Conservation (phyloP, 805 yeast genomes). For the Saccharomycopsis synnaedendra region DNA sequence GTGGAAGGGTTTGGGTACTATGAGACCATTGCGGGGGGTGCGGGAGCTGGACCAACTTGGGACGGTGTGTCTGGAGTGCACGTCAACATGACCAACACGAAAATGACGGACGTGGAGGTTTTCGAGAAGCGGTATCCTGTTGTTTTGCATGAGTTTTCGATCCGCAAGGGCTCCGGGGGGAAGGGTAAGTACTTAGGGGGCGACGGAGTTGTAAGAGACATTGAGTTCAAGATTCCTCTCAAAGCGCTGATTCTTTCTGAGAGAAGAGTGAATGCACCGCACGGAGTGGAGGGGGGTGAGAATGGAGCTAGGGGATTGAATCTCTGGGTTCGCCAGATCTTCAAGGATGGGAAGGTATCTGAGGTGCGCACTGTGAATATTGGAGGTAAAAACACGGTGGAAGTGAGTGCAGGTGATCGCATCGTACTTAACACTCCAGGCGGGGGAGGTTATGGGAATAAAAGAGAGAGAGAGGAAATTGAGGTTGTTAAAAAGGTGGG, state of each 20-base stretch:
- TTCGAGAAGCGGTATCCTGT: constrained; percentile 86
- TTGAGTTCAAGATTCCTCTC: constrained; percentile 64
- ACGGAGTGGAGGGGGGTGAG: constrained; percentile 76
- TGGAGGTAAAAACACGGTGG: constrained; percentile 64
- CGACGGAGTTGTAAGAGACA: constrained; percentile 75
- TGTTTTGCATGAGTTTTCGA: constrained; percentile 55
- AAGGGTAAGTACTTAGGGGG: constrained; percentile 66
- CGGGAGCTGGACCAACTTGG: constrained; percentile 86
- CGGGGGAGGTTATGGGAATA: constrained; percentile 68
- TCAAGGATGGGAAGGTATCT: constrained; percentile 19
- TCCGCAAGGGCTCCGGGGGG: constrained; percentile 75
- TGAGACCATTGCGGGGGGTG: constrained; percentile 93
- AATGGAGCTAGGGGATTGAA: constrained; percentile 68
- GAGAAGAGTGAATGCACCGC: constrained; percentile 75
- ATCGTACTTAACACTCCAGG: constrained; percentile 69
- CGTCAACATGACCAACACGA: constrained; percentile 87
- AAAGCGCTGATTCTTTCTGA: constrained; percentile 78
- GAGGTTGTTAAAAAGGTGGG: constrained; percentile 11
- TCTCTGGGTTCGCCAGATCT: constrained; percentile 30
- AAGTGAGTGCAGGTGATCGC: constrained; percentile 50
- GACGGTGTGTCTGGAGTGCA: constrained; percentile 85
- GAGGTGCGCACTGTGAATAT: constrained; percentile 34
- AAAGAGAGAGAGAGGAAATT: constrained; percentile 2
- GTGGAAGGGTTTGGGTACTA: constrained; percentile 76
- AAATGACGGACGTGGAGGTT: constrained; percentile 85